Base-by-base conservation (phyloP, 2,329 filamentous ascomycete species). In the Apiospora aurea region DNA sequence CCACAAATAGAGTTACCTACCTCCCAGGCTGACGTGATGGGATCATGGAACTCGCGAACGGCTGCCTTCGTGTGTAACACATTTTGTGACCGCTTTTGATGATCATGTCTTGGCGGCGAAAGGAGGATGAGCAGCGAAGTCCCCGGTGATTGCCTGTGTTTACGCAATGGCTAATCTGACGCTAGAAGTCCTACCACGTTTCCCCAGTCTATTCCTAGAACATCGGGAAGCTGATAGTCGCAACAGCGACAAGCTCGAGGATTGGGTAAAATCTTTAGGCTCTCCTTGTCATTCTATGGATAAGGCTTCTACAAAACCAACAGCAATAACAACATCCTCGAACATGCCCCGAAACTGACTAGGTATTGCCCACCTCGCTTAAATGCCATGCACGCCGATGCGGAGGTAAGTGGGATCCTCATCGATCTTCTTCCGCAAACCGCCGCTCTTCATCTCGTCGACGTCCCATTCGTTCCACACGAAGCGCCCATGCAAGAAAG, bases 391-490 rank as follows among this genome's bases (percentile, higher is more conserved):
- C 14, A 79, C 70, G 8, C 77, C 77, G 38, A 78, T 71, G 69
- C 73, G 76, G 34, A 79, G 71, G 47, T 70, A 79, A 4, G 47
- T 13, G 16, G 71, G 69, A 11, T 78, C 75, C 43, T 77, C 75
- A 5, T 78, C 76, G 57, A 79, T 76, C 14, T 71, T 73, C 68
- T 78, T 77, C 71, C 76, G n/a, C 57, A 64, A 14, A 14, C 41
- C 34, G 4, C 57, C 57, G 18, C 57, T 78, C 75, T 84, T 84
- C 49, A 88, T 79, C 74, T 88, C 86, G 51, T 85, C 81, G 0
- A 87, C 81, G 75, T 88, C 87, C 86, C 85, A 88, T 26, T 85
- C 84, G 14, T 82, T 81, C 83, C 85, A 88, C 0, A 87, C 75
- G 34, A 84, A 83, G 61, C 83, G 85, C 2, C 83, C 80, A 51